Evolutionary conservation across 306 rosid genomes (phyloP).

Genomic region (Prosopis cineraria): DNA sequence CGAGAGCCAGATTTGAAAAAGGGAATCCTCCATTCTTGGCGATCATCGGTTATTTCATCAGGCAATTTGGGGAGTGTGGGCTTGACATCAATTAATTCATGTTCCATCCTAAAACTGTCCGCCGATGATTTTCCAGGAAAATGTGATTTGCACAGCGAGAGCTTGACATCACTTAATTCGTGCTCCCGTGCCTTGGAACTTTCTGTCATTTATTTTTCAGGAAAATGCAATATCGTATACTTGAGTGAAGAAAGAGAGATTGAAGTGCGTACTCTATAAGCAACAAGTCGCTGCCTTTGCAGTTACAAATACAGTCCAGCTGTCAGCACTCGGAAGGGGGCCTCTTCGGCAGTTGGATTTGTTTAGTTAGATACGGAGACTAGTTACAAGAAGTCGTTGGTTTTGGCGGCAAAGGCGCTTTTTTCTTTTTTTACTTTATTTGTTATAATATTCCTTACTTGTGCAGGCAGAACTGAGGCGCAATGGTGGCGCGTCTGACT

Average conservation of each 20-base stretch:
- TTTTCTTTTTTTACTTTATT: neutral
- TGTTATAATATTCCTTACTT: rapidly evolving
- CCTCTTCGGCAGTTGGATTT: neutral
- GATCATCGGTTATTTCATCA: constrained; percentile 17
- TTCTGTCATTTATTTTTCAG: constrained; percentile 43
- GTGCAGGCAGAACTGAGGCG: constrained; percentile 53
- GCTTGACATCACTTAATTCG: constrained; percentile 49
- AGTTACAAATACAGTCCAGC: neutral
- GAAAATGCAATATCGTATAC: constrained; percentile 20
- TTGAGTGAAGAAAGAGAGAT: neutral
- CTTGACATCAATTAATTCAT: constrained; percentile 53
- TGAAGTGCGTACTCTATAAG: neutral
- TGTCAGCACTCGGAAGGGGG: neutral
- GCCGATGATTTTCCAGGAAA: constrained; percentile 36
- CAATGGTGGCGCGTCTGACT: constrained; percentile 85
- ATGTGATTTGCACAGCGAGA: constrained; percentile 25
- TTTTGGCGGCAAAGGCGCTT: constrained; percentile 73
- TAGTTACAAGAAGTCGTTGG: constrained; percentile 45
- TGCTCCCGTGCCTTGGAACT: constrained; percentile 33
- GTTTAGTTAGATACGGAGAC: too few relatives aligned
- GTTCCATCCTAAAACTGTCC: constrained; percentile 39
- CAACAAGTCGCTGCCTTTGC: neutral
- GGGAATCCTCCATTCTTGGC: constrained; percentile 45
- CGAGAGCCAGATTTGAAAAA: constrained; percentile 41
- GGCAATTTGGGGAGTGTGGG: constrained; percentile 27